These are phyloP conservation scores for Schizochytrium sp. DNA, from an alignment of 108 stramenopile species.

Conservation along the genomic window DNA sequence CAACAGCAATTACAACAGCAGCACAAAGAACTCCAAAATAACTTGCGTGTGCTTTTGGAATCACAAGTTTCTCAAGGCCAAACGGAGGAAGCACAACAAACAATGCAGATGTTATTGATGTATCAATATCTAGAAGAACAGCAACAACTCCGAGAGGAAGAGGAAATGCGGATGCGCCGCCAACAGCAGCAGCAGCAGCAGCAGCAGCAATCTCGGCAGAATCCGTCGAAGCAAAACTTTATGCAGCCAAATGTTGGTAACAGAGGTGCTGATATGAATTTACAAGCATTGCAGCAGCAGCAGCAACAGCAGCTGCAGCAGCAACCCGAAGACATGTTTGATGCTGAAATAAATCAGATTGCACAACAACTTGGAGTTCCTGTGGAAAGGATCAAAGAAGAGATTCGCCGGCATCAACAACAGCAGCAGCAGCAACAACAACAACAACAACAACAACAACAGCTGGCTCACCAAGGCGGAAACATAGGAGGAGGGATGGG, in stretches of 20 bases:
- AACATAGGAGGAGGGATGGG: too few species aligned
- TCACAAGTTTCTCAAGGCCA: background rate
- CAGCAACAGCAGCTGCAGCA: background rate
- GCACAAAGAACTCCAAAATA: background rate
- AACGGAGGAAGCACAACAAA: background rate
- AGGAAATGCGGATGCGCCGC: background rate
- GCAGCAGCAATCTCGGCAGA: background rate
- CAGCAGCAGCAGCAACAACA: background rate
- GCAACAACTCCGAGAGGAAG: background rate
- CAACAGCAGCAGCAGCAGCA: background rate
- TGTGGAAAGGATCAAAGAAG: background rate
- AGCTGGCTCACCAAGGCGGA: too few species aligned
- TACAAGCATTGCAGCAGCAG: background rate
- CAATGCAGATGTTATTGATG: slow-evolving; percentile 11
- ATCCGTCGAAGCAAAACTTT: too few species aligned
- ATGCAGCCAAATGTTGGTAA: too few species aligned
- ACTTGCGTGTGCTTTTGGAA: background rate
- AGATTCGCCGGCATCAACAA: background rate
- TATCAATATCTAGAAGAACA: background rate
- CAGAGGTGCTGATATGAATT: too few species aligned
- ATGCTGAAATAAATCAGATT: background rate
- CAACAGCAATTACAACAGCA: background rate
- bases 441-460: too few species aligned
- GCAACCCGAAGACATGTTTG: background rate
- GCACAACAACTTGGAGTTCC: background rate